Conservation (phyloP, 441 rosid genomes). For the Pelargonium exstipulatum region DNA sequence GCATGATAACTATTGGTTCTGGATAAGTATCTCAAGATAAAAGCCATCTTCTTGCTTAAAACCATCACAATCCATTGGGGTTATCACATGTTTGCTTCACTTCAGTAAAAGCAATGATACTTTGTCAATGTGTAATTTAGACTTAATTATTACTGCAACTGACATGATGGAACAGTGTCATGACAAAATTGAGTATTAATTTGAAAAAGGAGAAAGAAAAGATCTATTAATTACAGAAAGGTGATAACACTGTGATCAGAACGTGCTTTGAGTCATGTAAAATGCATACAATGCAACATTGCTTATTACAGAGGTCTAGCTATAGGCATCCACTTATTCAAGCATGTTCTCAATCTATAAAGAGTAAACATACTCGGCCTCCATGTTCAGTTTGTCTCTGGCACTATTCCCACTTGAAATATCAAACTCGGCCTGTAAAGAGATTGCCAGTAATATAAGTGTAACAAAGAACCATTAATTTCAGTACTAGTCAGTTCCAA, state of each 20-base stretch:
- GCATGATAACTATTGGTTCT: not conserved
- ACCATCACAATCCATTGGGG: not conserved
- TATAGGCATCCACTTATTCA: too few species aligned
- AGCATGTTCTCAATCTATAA: not conserved
- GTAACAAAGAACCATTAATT: constrained; percentile 15
- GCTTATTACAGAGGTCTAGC: not conserved
- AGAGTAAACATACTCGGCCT: not conserved
- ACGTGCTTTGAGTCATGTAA: not conserved
- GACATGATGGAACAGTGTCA: too few species aligned
- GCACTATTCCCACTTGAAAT: constrained; percentile 51
- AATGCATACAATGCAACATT: not conserved
- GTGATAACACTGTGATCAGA: too few species aligned
- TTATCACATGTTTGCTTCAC: not conserved
- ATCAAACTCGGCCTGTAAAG: constrained; percentile 67
- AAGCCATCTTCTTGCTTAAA: not conserved
- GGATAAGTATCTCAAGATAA: not conserved
- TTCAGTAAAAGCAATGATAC: not conserved
- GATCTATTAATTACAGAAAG: too few species aligned
- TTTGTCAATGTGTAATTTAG: not conserved
- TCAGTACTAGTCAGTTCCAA: not conserved
- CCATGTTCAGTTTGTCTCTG: not conserved
- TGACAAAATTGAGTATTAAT: too few species aligned
- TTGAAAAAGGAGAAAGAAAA: too few species aligned
- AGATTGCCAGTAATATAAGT: constrained; percentile 15
- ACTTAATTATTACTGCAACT: not conserved